Evolutionary conservation across 1,139 yeast species (phyloP).

Genomic region (Pichiaceae sp.): DNA sequence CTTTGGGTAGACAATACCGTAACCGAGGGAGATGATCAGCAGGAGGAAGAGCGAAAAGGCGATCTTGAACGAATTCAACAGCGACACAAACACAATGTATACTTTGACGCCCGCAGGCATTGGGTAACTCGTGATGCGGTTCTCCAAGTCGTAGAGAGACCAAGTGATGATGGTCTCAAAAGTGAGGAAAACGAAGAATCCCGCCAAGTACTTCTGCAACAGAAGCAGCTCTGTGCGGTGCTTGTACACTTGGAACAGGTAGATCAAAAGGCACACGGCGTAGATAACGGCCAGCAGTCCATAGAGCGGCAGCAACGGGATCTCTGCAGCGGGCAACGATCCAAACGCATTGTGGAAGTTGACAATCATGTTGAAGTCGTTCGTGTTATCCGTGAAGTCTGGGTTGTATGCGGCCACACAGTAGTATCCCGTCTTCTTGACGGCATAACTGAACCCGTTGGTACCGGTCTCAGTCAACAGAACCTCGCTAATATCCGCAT

Average conservation of each 20-base stretch:
- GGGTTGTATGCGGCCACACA: constrained; percentile 70
- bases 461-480: constrained; percentile 50
- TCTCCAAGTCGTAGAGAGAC: constrained; percentile 84
- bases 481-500: constrained; percentile 50
- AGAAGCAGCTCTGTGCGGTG: constrained; percentile 85
- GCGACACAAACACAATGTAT: constrained; percentile 69
- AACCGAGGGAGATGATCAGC: constrained; percentile 81
- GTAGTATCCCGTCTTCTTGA: constrained; percentile 78
- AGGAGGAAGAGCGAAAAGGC: constrained; percentile 85
- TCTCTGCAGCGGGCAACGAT: constrained; percentile 78
- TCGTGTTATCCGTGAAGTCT: constrained; percentile 16
- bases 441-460: constrained; percentile 53
- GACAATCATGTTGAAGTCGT: constrained; percentile 52
- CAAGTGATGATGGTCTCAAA: constrained; percentile 81
- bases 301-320: constrained; percentile 84
- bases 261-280: constrained; percentile 70
- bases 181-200: constrained; percentile 75
- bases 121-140: constrained; percentile 41
- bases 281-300: constrained; percentile 82
- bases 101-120: constrained; percentile 55
- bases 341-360: constrained; percentile 91
- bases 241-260: constrained; percentile 78
- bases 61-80: constrained; percentile 72
- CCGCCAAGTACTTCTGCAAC: constrained; percentile 82
- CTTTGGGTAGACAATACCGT: constrained; percentile 86